A percentile compares a stretch with the other conserved stretches of the same genome.
phyloP scores from a whole-genome alignment of 2,329 filamentous ascomycete genomes.

The Penicillium digitatum region DNA sequence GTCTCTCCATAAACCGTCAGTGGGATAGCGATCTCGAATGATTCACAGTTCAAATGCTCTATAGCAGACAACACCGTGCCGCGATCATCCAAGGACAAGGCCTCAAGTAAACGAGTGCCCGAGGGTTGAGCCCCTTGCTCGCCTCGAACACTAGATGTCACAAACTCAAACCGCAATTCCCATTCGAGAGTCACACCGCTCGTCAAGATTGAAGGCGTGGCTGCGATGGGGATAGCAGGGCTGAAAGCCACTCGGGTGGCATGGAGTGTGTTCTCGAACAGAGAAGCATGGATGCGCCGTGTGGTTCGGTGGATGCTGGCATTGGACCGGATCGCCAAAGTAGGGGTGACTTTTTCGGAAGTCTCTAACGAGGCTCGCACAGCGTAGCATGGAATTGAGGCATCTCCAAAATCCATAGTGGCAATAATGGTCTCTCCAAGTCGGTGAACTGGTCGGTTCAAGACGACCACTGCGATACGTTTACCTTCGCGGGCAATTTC shows the following conservation, averaged over 20 bases:
- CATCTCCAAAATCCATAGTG: constrained; percentile 75
- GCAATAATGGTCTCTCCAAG: constrained; percentile 83
- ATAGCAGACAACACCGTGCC: constrained; percentile 72
- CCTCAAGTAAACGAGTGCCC: constrained; percentile 63
- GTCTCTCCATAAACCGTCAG: constrained; percentile 69
- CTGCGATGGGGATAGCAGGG: constrained; percentile 74
- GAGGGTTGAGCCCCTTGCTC: constrained; percentile 38
- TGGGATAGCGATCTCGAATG: constrained; percentile 84
- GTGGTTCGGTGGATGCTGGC: constrained; percentile 85
- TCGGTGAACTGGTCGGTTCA: constrained; percentile 82
- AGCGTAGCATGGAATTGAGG: constrained; percentile 78
- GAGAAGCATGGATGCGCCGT: constrained; percentile 70
- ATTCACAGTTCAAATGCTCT: constrained; percentile 77
- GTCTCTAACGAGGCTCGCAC: constrained; percentile 82
- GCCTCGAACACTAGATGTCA: constrained; percentile 60
- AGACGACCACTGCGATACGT: constrained; percentile 83
- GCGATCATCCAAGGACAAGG: constrained; percentile 72
- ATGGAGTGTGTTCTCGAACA: constrained; percentile 78
- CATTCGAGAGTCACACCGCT: constrained; percentile 83
- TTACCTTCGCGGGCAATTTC: constrained; percentile 91
- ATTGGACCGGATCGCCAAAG: constrained; percentile 76
- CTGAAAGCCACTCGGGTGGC: constrained; percentile 74
- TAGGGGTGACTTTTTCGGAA: constrained; percentile 73
- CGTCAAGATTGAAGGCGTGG: constrained; percentile 88
- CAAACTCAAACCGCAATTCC: constrained; percentile 88